A percentile compares a stretch with the other conserved stretches of the same genome.
Conservation (phyloP, 371 early-diverging fungal species). For the Blakeslea trispora region DNA sequence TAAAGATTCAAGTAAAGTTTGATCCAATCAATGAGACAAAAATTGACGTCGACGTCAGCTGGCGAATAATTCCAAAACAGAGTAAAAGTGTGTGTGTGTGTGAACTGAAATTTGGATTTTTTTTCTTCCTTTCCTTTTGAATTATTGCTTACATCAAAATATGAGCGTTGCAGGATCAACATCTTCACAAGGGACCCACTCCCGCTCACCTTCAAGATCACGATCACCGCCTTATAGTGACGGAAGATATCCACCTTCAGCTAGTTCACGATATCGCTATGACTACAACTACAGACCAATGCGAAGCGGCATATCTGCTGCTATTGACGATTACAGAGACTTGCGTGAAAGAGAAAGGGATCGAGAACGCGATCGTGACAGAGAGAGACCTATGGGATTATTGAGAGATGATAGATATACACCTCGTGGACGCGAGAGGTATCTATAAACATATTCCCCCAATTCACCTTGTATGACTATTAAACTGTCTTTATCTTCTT, state of each 20-base stretch:
- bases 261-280: conserved; percentile 40
- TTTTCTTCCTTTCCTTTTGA: not conserved
- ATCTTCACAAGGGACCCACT: conserved; percentile 52
- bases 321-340: conserved; percentile 51
- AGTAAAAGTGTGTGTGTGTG: too few species aligned
- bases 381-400: conserved; percentile 37
- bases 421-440: conserved; percentile 40
- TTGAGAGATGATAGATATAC: conserved; percentile 49
- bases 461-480: too few species aligned
- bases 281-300: conserved; percentile 40
- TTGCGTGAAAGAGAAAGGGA: conserved; percentile 55
- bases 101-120: too few species aligned
- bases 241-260: conserved; percentile 36
- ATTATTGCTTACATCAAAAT: conserved; percentile 12
- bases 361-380: conserved; percentile 49
- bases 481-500: conserved; percentile 1
- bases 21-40: not conserved
- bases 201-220: conserved; percentile 51
- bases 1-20: too few species aligned
- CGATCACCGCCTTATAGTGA: conserved; percentile 53
- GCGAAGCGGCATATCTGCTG: conserved; percentile 41
- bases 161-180: conserved; percentile 58
- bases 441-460: conserved; percentile 17
- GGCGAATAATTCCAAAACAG: not conserved
- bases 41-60: conserved; percentile 21